Conservation (phyloP, 306 rosid genomes). For the Gastrolobium villosum region DNA sequence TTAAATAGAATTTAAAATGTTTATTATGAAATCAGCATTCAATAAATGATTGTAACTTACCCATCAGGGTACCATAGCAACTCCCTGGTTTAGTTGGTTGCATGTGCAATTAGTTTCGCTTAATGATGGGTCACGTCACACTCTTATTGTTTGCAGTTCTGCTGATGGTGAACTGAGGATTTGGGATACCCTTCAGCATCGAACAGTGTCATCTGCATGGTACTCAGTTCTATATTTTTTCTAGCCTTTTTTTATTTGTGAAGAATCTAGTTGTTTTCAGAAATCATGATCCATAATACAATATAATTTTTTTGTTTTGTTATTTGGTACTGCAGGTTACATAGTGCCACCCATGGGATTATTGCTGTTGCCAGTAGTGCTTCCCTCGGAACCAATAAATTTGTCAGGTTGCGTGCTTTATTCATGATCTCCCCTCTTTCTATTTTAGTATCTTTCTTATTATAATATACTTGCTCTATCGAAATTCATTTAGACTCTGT, state of each 20-base stretch:
- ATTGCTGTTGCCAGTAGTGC: slow-evolving; percentile 68
- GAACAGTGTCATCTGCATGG: slow-evolving; percentile 87
- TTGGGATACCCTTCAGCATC: slow-evolving; percentile 85
- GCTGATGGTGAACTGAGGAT: slow-evolving; percentile 88
- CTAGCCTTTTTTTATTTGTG: background rate
- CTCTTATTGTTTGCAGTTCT: slow-evolving; percentile 62
- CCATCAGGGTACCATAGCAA: background rate
- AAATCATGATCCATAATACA: background rate
- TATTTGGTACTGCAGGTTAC: slow-evolving; percentile 62
- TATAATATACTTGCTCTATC: background rate
- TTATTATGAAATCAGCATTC: background rate
- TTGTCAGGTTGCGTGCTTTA: slow-evolving; percentile 68
- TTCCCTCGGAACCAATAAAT: slow-evolving; percentile 70
- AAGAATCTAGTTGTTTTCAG: background rate
- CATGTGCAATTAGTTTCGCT: slow-evolving; percentile 2
- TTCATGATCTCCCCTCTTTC: slow-evolving; percentile 7
- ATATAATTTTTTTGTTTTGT: background rate
- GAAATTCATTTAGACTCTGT: slow-evolving; percentile 34
- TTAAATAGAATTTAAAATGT: background rate
- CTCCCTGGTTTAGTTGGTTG: slow-evolving; percentile 24
- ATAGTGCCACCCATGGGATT: slow-evolving; percentile 91
- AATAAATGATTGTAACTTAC: slow-evolving; percentile 7
- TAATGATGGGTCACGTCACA: background rate
- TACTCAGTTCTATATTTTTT: slow-evolving; percentile 33
- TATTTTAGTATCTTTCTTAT: background rate